A percentile compares a stretch with the other conserved stretches of the same genome.
Conservation (phyloP, 2,329 filamentous ascomycete species). For the Harringtonia aguacate region DNA sequence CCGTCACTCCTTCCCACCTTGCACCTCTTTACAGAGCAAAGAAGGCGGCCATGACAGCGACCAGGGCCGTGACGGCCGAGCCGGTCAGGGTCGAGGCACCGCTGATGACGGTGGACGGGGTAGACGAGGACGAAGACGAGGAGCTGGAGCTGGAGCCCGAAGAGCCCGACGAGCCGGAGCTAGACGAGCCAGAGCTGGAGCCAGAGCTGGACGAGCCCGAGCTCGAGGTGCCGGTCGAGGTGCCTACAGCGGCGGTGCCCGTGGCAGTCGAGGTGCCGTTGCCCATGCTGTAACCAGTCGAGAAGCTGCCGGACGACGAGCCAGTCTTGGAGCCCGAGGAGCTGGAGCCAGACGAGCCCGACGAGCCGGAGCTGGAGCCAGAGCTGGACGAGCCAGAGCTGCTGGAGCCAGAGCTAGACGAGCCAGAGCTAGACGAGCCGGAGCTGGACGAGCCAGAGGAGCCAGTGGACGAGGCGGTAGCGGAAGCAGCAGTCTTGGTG, state of each 20-base stretch:
- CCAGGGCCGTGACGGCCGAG: constrained; percentile 19
- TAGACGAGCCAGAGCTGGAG: not conserved
- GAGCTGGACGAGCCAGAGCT: not conserved
- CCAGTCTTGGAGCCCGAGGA: not conserved
- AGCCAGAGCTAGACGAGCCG: too few relatives aligned
- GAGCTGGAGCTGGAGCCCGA: not conserved
- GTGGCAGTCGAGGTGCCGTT: not conserved
- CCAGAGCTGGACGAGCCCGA: not conserved
- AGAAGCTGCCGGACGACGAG: not conserved
- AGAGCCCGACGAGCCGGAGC: not conserved
- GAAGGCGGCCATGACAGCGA: constrained; percentile 19
- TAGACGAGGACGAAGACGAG: constrained; percentile 15
- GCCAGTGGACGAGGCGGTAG: not conserved
- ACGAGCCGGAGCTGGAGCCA: constrained; percentile 1
- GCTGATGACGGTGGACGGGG: constrained; percentile 16
- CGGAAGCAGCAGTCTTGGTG: constrained; percentile 5
- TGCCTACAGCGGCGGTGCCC: not conserved
- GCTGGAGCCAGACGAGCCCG: not conserved
- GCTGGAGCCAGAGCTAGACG: not conserved
- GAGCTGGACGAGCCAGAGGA: not conserved
- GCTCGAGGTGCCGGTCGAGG: not conserved
- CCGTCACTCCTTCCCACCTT: too few relatives aligned
- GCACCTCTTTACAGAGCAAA: constrained; percentile 20
- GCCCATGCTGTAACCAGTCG: not conserved
- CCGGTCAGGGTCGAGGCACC: constrained; percentile 13